Conservation (phyloP, 345 rosid genomes). For the Boechera stricta region DNA sequence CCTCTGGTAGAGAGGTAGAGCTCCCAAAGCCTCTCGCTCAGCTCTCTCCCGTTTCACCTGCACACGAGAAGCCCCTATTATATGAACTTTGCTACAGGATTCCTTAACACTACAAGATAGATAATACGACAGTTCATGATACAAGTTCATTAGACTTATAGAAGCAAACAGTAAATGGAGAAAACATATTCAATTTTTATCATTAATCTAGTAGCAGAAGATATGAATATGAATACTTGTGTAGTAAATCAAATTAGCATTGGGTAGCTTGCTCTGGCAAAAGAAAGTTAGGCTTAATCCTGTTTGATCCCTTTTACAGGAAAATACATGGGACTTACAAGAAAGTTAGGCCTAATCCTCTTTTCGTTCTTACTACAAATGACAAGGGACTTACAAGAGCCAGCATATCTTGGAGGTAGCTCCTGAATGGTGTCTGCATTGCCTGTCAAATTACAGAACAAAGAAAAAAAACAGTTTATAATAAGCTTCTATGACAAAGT, state of each 20-base stretch:
- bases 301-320: neutral
- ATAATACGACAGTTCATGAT: neutral
- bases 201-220: neutral
- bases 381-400: conserved; percentile 65
- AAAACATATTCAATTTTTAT: neutral
- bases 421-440: conserved; percentile 84
- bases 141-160: neutral
- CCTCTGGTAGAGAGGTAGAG: conserved; percentile 86
- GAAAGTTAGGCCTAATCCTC: conserved; percentile 12
- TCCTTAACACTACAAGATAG: neutral
- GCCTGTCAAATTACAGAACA: conserved; percentile 50
- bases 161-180: neutral
- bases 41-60: conserved; percentile 83
- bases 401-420: conserved; percentile 84
- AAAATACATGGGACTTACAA: conserved; percentile 54
- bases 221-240: neutral
- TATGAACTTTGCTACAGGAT: neutral
- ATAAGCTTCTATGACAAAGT: neutral
- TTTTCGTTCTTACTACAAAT: conserved; percentile 3
- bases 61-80: neutral
- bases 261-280: neutral
- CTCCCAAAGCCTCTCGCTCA: conserved; percentile 91
- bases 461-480: neutral
- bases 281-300: neutral
- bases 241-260: neutral